phyloP scores from a whole-genome alignment of 169 alveolate species.

The Plasmodium vinckei region DNA sequence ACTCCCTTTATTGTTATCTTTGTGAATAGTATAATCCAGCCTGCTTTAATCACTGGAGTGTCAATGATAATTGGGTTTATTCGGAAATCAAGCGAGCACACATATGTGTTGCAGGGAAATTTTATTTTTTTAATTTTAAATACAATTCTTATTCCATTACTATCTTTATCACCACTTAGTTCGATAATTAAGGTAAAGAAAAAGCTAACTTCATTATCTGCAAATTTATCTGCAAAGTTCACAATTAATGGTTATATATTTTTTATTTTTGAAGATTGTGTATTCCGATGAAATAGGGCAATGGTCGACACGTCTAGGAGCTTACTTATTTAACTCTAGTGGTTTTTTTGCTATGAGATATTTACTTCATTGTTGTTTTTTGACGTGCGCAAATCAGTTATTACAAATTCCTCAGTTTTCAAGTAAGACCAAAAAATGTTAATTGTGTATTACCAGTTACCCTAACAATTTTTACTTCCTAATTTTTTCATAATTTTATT shows the following conservation, averaged over 20 bases:
- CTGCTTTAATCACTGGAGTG: slow-evolving; percentile 54
- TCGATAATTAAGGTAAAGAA: slow-evolving; percentile 34
- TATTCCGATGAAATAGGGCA: slow-evolving; percentile 65
- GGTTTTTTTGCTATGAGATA: slow-evolving; percentile 73
- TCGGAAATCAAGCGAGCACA: slow-evolving; percentile 71
- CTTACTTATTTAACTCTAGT: slow-evolving; percentile 62
- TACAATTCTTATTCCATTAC: slow-evolving; percentile 60
- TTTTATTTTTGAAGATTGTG: slow-evolving; percentile 35
- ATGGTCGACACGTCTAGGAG: slow-evolving; percentile 61
- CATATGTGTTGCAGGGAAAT: slow-evolving; percentile 59
- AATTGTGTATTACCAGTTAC: no score
- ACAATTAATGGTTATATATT: no score
- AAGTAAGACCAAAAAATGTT: slow-evolving; percentile 26
- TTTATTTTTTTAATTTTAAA: slow-evolving; percentile 68
- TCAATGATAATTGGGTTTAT: slow-evolving; percentile 65
- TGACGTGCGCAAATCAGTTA: slow-evolving; percentile 71
- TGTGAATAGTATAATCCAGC: slow-evolving; percentile 69
- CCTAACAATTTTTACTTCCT: no score
- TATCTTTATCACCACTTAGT: slow-evolving; percentile 52
- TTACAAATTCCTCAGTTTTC: slow-evolving; percentile 73
- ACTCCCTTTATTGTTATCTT: slow-evolving; percentile 72
- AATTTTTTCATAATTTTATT: background rate
- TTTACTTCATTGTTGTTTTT: slow-evolving; percentile 60
- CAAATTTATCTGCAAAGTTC: no score
- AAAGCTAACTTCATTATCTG: no score